Evolutionary conservation across 192 early-diverging fungal genomes (phyloP), one percentile per base, ranked within the genome.

Genomic region (Backusella tuberculispora): DNA sequence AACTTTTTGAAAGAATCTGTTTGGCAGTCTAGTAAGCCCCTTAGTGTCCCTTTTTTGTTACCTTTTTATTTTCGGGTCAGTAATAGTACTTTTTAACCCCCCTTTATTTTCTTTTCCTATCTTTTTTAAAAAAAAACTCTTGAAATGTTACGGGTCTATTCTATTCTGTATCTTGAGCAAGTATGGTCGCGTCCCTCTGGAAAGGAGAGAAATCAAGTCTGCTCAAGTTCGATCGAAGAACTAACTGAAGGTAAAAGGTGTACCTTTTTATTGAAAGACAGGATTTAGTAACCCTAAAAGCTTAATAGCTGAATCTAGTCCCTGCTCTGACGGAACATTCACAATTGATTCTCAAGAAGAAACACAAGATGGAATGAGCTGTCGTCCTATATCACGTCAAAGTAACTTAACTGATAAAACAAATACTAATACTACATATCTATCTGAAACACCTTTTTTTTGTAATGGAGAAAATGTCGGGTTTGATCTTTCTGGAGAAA

Each of bases 91-190:
- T 56, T 40, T 42, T 12, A 19, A 41, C 40, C 46, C 40, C 56
- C n/a, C 42, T 63, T 60, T 72, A 14, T 72, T 60, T 21, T 1
- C 15, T 5, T 67, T 21, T 44, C 12, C 26, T 70, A 60, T n/a
- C 45, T 71, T 53, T 71, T 53, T 50, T 34, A 26, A 71, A 70
- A 21, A 60, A 60, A 60, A 26, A 60, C 21, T 4, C 26, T 26
- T 60, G 19, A 12, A 60, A 72, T 72, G 71, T 21, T 72, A 14
- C 71, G 71, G 38, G 71, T 72, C 8, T 72, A 38, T 13, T 72
- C 48, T 42, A 72, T 72, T 26, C 34, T 72, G 5, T 72, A 72
- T 24, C 71, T 72, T 42, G 47, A 72, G 6, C 53, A 63, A 60
- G 41, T 72, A n/a, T 72, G 71, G 71, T 42, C 71, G 15, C 47